Evolutionary conservation across 345 rosid genomes (phyloP), one percentile per base, ranked within the genome.

Genomic region (Moringa oleifera): DNA sequence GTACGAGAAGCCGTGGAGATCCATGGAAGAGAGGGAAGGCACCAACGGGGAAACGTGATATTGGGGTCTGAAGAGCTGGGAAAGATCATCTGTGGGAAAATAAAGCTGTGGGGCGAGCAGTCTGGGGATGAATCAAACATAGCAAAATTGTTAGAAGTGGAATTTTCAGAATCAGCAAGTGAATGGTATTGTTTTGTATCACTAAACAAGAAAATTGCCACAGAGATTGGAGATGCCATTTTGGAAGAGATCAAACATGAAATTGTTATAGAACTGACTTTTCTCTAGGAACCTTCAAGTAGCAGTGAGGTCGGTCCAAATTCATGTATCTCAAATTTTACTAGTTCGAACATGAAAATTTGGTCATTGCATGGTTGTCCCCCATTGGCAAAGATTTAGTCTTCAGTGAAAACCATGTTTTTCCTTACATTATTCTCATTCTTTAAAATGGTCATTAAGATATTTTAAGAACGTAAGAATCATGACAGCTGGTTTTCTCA

Each of bases 191-290:
- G 51, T 0, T 63, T 62, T 55, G 56, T 66, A 55, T 23, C 37
- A 8, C 68, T 76, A 47, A 65, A 45, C 47, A 65, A 18, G 69
- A 61, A 65, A 10, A 64, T 73, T 20, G 79, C 77, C 7, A 1
- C 63, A 23, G 67, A 68, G 52, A 65, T 79, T 41, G 82, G 72
- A 51, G 82, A 83, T 62, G 68, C 76, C 47, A 74, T 86, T 53
- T 18, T 75, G 25, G 81, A 67, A 58, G 82, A 74, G 10, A 71
- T 79, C 25, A 51, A 23, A 7, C 61, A 47, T 37, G 78, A 79
- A 62, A 52, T 74, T 56, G 60, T 74, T 18, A 62, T 18, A 55
- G 80, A 76, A 24, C 66, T 79, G 74, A 24, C 55, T 24, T n/a
- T n/a, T n/a, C n/a, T n/a, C n/a, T n/a, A n/a, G n/a, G n/a, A n/a